Evolutionary conservation across 495 filamentous ascomycete genomes (phyloP), one percentile per base, ranked within the genome.

Genomic region (Clohesyomyces aquaticus): DNA sequence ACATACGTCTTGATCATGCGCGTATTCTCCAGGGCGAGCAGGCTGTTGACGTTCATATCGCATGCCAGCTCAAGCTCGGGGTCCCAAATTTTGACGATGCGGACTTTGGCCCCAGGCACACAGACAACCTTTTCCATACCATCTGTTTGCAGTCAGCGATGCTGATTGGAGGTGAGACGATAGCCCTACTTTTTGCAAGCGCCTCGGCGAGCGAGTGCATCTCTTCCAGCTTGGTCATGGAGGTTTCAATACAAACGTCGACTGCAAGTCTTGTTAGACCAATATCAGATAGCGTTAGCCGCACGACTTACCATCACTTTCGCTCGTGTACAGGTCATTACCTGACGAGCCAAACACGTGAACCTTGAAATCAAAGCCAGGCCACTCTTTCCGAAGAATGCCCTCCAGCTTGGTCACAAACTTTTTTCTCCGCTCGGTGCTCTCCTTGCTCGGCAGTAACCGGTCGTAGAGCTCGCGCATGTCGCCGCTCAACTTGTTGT

Each of bases 21-120:
- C 23, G 94, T 98, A 71, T 98, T 98, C 73, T 97, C 93, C 63
- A 98, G 77, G 0, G 94, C 94, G 47, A 93, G 67, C 1, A 93
- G 93, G 66, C 96, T 98, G 77, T 98, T 98, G 77, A 98, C 91
- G 61, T 98, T 98, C 88, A 98, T 94, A 73, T 98, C 94, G 68
- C 91, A 96, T n/a, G 91, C 89, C 60, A 98, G 79, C 38, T 84
- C 77, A 23, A 96, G 81, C 74, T 96, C 91, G 0, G 94, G 95
- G 72, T 98, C 94, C 93, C 93, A 98, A 49, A 96, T 93, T 77
- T 98, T 98, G 55, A 98, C 94, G 66, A 98, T 98, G 10, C 95
- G 93, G 16, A 98, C 95, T 74, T 96, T 97, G 14, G 94, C 94
- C 41, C 88, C 88, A 22, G 90, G 88, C 6, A 98, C 89, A 71